A percentile compares a stretch with the other conserved stretches of the same genome.
Conservation (phyloP, 2,329 filamentous ascomycete genomes). For the Pochonia chlamydosporia region DNA sequence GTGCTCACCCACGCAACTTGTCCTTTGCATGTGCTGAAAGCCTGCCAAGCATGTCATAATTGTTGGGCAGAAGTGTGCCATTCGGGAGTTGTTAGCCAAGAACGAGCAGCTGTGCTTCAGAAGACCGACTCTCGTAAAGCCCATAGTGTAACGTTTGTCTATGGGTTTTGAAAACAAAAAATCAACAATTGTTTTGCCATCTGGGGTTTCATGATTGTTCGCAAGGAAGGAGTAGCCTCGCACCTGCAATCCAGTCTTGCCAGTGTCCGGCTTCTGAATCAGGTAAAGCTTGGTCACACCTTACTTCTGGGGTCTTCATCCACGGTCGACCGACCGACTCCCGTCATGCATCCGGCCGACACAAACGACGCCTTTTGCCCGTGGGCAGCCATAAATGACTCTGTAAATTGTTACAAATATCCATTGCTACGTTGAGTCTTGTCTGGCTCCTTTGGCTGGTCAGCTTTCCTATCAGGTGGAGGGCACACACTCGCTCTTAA, state of each 20-base stretch:
- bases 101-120: too few species aligned
- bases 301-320: not conserved
- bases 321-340: slow-evolving; percentile 5
- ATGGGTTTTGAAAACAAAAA: too few species aligned
- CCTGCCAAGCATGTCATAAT: not conserved
- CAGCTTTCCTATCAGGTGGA: too few species aligned
- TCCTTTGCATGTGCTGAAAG: not conserved
- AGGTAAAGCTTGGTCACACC: not conserved
- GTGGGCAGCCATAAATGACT: not conserved
- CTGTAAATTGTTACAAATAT: not conserved
- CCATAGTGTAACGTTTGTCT: too few species aligned
- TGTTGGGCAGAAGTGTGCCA: not conserved
- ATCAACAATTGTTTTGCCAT: too few species aligned
- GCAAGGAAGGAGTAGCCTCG: too few species aligned
- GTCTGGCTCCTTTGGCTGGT: too few species aligned
- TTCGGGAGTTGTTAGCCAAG: not conserved
- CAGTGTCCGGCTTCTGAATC: too few species aligned
- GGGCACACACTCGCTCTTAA: not conserved
- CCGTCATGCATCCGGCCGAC: not conserved
- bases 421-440: too few species aligned
- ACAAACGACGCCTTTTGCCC: not conserved
- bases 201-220: too few species aligned
- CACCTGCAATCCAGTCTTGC: too few species aligned
- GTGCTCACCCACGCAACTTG: slow-evolving; percentile 5
- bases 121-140: too few species aligned